Percentiles rank a stretch among this genome's conserved stretches.
Evolutionary conservation across 192 early-diverging fungal species (phyloP).

Genomic region (Coemansia sp.): DNA sequence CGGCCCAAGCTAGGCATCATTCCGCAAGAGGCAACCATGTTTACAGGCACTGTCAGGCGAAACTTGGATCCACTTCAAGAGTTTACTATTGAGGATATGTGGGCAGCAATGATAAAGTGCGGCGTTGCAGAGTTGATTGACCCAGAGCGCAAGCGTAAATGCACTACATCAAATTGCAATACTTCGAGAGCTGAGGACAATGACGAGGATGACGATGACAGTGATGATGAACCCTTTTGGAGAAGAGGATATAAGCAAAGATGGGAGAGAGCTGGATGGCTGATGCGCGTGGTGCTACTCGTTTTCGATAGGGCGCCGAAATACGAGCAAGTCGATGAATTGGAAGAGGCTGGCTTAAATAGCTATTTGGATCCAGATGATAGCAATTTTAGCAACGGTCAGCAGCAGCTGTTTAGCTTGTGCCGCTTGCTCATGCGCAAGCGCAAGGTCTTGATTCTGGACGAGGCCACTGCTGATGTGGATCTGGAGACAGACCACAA

Average conservation of each 20-base stretch:
- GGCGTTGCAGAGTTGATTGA: background rate
- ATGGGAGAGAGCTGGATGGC: background rate
- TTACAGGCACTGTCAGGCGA: slow-evolving; percentile 62
- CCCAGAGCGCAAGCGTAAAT: background rate
- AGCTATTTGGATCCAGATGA: slow-evolving; percentile 25
- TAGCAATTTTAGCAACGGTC: slow-evolving; percentile 49
- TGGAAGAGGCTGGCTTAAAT: background rate
- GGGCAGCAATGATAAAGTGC: slow-evolving; percentile 59
- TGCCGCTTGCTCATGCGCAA: slow-evolving; percentile 60
- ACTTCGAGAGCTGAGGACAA: background rate
- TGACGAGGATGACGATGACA: slow-evolving; percentile 12
- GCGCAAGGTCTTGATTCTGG: slow-evolving; percentile 62
- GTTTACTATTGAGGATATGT: slow-evolving; percentile 61
- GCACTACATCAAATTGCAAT: background rate
- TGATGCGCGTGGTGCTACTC: background rate
- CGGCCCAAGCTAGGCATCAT: slow-evolving; percentile 59
- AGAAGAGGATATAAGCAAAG: background rate
- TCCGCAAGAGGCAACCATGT: slow-evolving; percentile 67
- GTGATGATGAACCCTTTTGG: background rate
- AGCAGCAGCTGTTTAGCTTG: slow-evolving; percentile 65
- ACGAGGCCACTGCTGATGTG: slow-evolving; percentile 69
- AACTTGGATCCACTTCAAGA: slow-evolving; percentile 68
- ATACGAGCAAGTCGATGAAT: background rate
- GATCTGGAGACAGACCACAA: slow-evolving; percentile 35
- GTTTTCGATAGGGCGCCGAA: background rate